Base-by-base conservation (phyloP, 2,329 filamentous ascomycete species). In the Scytalidium sp. region DNA sequence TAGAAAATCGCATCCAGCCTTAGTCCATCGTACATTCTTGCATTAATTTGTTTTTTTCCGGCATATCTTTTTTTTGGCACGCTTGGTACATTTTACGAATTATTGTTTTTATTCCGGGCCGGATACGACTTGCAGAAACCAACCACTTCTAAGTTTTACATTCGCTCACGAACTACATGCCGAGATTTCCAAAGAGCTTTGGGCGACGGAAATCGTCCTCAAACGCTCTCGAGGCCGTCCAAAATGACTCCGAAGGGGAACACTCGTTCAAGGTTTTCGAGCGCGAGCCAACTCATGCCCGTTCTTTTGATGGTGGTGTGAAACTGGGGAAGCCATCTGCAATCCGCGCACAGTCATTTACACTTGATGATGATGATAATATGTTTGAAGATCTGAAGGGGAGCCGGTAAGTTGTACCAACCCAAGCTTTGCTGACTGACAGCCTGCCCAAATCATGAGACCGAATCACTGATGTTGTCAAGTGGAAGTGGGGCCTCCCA, bases 401-500 rank as follows among this genome's bases (percentile, higher is more conserved):
- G 27, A 66, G 66, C 58, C 65, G 64, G 66, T 67, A 57, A 61
- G 65, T 57, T 47, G 19, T 21, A 19, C 23, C 29, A 20, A 10
- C 15, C 17, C 40, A 11, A 47, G 13, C 19, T 46, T 11, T 36
- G 21, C 9, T 32, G 42, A 22, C 17, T 13, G 27, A 21, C 41
- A 39, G 45, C 15, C 39, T 36, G 20, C 21, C 22, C 22, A 29
- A 19, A 29, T 48, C 36, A 39, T 46, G 27, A 21, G 15, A 25
- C 23, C 19, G 15, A 29, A n/a, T 49, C 43, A 50, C 56, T 59
- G 49, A 61, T 50, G 42, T 41, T 50, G 19, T 56, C 50, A 60
- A 67, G 64, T 58, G 62, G 61, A 48, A 67, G 65, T 62, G 63
- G 63, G 51, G 60, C 60, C 40, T 67, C 65, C 3, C 64, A 67